Percentiles rank a stretch among this genome's conserved stretches.
Conservation (phyloP, 2,329 filamentous ascomycete species). For the Epichloe gansuensis region DNA sequence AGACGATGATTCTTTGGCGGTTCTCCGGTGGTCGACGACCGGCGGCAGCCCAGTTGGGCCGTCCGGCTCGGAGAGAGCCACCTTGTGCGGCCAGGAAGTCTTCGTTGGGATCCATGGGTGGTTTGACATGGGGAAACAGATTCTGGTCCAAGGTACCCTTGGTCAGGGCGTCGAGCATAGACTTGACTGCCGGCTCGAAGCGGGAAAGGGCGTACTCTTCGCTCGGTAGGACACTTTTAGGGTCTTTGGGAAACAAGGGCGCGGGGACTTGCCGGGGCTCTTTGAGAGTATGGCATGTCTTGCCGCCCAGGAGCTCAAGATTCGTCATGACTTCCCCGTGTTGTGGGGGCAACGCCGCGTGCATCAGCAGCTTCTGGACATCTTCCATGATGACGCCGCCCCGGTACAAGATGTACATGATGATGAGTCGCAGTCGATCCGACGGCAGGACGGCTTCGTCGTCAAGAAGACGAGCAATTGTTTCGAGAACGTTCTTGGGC, state of each 20-base stretch:
- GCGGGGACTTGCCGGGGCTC: conserved; percentile 53
- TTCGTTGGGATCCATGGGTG: conserved; percentile 50
- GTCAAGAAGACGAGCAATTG: conserved; percentile 77
- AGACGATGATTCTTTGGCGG: conserved; percentile 80
- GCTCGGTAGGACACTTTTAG: conserved; percentile 37
- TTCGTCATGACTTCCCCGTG: conserved; percentile 65
- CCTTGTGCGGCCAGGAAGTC: conserved; percentile 44
- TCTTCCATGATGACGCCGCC: conserved; percentile 78
- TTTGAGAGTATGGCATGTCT: conserved; percentile 56
- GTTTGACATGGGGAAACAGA: conserved; percentile 61
- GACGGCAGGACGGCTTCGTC: conserved; percentile 58
- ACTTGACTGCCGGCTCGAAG: conserved; percentile 69
- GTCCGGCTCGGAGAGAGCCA: conserved; percentile 75
- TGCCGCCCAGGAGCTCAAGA: conserved; percentile 69
- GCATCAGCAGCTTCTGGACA: conserved; percentile 69
- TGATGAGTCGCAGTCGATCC: conserved; percentile 73
- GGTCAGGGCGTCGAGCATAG: conserved; percentile 65
- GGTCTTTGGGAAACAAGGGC: conserved; percentile 61
- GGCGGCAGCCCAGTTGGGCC: conserved; percentile 88
- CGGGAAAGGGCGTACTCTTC: conserved; percentile 81
- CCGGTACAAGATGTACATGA: conserved; percentile 74
- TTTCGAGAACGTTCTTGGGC: conserved; percentile 76
- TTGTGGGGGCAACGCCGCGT: conserved; percentile 63
- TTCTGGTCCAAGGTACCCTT: conserved; percentile 53
- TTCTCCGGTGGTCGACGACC: conserved; percentile 63